phyloP scores from a whole-genome alignment of 345 rosid species.

The Dipteronia sinensis region DNA sequence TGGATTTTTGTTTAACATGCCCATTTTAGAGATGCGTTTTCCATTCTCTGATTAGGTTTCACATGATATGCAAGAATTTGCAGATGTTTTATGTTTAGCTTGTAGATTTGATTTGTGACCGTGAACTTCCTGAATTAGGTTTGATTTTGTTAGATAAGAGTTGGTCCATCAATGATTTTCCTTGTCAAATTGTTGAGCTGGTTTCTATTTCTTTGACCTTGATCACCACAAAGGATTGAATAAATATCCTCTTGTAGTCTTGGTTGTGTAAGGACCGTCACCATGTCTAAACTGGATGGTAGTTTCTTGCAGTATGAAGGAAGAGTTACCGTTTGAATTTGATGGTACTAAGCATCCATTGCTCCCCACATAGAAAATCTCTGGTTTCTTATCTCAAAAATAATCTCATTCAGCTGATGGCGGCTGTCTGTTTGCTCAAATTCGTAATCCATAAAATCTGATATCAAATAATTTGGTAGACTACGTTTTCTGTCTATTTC shows the following conservation, averaged over 20 bases:
- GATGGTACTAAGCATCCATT: background rate
- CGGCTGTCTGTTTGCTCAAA: background rate
- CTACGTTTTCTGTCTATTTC: background rate
- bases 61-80: background rate
- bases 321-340: background rate
- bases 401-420: background rate
- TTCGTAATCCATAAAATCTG: background rate
- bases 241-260: background rate
- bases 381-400: too few relatives aligned
- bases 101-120: background rate
- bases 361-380: background rate
- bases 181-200: background rate
- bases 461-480: background rate
- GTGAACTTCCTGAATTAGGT: background rate
- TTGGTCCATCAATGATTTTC: background rate
- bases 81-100: background rate
- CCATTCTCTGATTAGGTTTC: background rate
- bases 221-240: background rate
- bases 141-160: background rate
- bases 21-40: background rate
- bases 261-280: background rate
- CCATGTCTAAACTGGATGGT: background rate
- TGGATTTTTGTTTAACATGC: conserved; percentile 17
- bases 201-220: background rate
- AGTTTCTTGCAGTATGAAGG: background rate